A percentile compares a stretch with the other conserved stretches of the same genome.
Evolutionary conservation across 306 rosid genomes (phyloP).

Genomic region (Cicer chorassanicum): DNA sequence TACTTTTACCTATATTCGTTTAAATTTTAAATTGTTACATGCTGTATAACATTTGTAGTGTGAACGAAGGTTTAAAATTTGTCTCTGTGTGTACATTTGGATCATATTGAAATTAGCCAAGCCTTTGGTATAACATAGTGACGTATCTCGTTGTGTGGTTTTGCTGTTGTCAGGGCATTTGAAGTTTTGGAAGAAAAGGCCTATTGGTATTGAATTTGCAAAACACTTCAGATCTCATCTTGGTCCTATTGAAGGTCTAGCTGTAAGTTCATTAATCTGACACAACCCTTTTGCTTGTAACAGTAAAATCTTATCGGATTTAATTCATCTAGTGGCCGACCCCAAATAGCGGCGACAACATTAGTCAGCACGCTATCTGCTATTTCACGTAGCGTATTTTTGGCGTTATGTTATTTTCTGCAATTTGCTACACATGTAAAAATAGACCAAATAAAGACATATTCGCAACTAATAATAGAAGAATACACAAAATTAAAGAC

Average conservation of each 20-base stretch:
- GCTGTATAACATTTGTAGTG: slow-evolving; percentile 12
- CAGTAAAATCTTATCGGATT: slow-evolving; percentile 12
- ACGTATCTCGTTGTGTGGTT: slow-evolving; percentile 33
- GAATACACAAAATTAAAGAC: slow-evolving; percentile 12
- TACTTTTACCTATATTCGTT: neutral
- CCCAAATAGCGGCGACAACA: no score
- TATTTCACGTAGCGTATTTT: no score
- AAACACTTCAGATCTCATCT: slow-evolving; percentile 96
- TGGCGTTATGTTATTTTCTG: no score
- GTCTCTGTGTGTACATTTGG: neutral
- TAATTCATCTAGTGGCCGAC: neutral
- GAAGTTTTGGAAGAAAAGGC: slow-evolving; percentile 97
- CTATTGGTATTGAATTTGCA: slow-evolving; percentile 90
- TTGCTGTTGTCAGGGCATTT: slow-evolving; percentile 70
- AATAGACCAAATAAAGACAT: no score
- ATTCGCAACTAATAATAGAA: neutral
- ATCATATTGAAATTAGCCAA: slow-evolving; percentile 31
- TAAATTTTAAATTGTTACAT: slow-evolving; percentile 2
- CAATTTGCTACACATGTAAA: no score
- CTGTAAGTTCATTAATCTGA: slow-evolving; percentile 65
- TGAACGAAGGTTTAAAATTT: neutral
- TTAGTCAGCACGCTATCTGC: no score
- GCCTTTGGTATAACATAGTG: neutral
- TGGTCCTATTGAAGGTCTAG: slow-evolving; percentile 95
- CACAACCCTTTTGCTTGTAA: slow-evolving; percentile 20